Evolutionary conservation across 495 filamentous ascomycete species (phyloP), one percentile per base, ranked within the genome.

Genomic region (Hypoxylon intermedium): DNA sequence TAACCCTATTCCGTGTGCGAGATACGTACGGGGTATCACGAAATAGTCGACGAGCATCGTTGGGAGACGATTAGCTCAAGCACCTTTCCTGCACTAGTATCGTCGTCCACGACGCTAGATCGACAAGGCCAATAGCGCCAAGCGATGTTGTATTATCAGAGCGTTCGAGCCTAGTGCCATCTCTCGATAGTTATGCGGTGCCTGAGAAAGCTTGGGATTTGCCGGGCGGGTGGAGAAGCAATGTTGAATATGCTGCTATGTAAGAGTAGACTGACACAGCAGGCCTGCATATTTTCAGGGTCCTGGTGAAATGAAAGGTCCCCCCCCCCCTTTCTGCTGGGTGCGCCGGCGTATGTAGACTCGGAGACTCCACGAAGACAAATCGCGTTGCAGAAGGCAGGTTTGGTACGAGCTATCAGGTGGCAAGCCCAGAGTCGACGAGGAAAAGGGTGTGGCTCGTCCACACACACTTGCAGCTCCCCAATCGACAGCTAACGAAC

Each of bases 241-340:
- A 23, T 34, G n/a, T n/a, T n/a, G n/a, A n/a, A n/a, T n/a, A n/a
- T n/a, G n/a, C n/a, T 33, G 49, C 43, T 50, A 54, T 38, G 38
- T 64, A 60, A 40, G 47, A 46, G 24, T 12, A 30, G 40, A 53
- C 45, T 52, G 56, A 41, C 50, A 48, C 26, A 48, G 15, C 18
- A 65, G 56, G 31, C 33, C 40, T 60, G 62, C 56, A 65, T 37
- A 53, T 60, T n/a, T 62, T 60, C 45, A 60, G 56, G 62, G 56
- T 57, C 52, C 52, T 20, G 26, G 24, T 38, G 16, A 49, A 48
- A 56, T 45, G 41, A 52, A 43, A 57, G 47, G 60, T 48, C 28
- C 46, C 47, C 38, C 31, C 52, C 57, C 42, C 45, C 59, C 47
- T 30, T 50, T 43, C 52, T 60, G 41, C 52, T 57, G 42, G 48